Percentiles rank a stretch among this genome's conserved stretches.
Conservation (phyloP, 228 moss, liverwort and hornwort species). For the Sphagnum fallax region DNA sequence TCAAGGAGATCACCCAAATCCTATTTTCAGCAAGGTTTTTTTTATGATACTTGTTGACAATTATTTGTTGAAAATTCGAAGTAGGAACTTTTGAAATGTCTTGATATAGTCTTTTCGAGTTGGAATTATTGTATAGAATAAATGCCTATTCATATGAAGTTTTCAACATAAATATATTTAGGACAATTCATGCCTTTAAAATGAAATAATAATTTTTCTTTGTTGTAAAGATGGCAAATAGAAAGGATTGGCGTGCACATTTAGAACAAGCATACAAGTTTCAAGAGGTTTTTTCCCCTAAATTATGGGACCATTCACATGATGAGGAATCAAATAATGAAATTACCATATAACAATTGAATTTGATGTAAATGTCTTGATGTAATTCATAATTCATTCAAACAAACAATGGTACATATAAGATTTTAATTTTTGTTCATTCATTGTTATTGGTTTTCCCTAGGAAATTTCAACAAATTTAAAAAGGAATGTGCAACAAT, state of each 20-base stretch:
- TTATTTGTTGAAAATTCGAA: no score
- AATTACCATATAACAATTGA: no score
- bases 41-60: no score
- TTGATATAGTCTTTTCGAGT: not conserved
- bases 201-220: not conserved
- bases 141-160: not conserved
- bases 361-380: no score
- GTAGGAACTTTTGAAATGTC: not conserved
- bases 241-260: slow-evolving; percentile 64
- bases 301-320: not conserved
- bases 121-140: not conserved
- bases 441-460: no score
- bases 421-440: no score
- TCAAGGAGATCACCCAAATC: no score
- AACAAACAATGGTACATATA: no score
- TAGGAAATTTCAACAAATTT: not conserved
- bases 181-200: not conserved
- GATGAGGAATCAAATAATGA: no score
- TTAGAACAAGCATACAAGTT: slow-evolving; percentile 37
- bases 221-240: slow-evolving; percentile 18
- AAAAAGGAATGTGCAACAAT: slow-evolving; percentile 1
- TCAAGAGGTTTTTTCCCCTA: slow-evolving; percentile 8
- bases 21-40: no score
- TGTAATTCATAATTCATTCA: no score
- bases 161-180: not conserved